These are phyloP conservation scores for Calonectria crousiana DNA, from an alignment of 2,329 filamentous ascomycete genomes.

Conservation along the genomic window DNA sequence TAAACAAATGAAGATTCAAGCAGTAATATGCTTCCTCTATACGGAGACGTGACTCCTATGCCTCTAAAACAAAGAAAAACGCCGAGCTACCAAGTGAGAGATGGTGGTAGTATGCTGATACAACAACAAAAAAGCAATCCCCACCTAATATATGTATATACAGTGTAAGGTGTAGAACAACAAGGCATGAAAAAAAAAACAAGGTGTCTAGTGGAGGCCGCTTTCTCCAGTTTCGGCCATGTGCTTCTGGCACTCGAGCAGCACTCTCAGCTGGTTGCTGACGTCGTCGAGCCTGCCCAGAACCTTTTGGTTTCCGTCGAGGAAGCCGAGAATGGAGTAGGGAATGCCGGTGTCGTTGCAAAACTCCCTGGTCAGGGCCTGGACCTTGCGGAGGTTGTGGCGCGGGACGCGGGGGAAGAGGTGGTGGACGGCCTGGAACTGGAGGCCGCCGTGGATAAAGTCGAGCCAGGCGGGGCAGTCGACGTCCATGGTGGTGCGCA, in stretches of 20 bases:
- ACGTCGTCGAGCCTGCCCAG: constrained; percentile 66
- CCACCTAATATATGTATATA: background rate
- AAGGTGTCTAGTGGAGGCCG: constrained; percentile 45
- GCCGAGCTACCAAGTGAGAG: background rate
- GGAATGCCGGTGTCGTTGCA: constrained; percentile 73
- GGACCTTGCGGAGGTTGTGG: constrained; percentile 74
- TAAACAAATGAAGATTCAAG: background rate
- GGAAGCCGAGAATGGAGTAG: constrained; percentile 72
- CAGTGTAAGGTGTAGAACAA: background rate
- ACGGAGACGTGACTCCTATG: background rate
- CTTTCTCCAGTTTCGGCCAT: constrained; percentile 63
- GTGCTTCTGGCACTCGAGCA: constrained; percentile 68
- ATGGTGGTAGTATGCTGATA: background rate
- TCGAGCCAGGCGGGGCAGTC: constrained; percentile 80
- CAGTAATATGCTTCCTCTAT: background rate
- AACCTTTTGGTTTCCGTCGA: constrained; percentile 70
- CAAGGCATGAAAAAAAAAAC: background rate
- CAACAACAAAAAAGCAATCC: background rate
- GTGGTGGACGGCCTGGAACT: constrained; percentile 80
- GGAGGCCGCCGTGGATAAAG: constrained; percentile 78
- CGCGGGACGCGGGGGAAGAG: constrained; percentile 76
- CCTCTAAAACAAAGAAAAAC: constrained; percentile 5
- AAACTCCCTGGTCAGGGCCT: constrained; percentile 72
- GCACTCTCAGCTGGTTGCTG: constrained; percentile 69
- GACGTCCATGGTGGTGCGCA: constrained; percentile 80